phyloP scores from a whole-genome alignment of 352 stramenopile genomes.

The Phytophthora pisi region DNA sequence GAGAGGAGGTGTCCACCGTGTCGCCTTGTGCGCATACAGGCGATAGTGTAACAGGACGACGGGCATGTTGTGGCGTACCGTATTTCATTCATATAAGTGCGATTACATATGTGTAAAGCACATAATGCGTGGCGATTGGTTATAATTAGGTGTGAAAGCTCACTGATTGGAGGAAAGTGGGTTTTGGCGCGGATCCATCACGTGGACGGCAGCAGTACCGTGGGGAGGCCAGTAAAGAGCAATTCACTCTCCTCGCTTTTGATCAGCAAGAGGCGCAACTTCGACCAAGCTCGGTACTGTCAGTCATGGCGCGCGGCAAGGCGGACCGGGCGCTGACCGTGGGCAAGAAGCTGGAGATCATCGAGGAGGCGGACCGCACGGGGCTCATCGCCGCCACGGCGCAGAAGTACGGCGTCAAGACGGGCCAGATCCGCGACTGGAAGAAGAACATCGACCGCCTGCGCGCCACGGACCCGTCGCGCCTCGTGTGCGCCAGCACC shows the following conservation, averaged over 20 bases:
- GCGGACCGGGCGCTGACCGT: slow-evolving; percentile 80
- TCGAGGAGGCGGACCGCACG: slow-evolving; percentile 84
- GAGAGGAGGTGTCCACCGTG: slow-evolving; percentile 17
- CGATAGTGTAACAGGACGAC: background rate
- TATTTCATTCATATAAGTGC: slow-evolving; percentile 8
- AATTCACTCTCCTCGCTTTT: slow-evolving; percentile 36
- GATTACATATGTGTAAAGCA: too few species aligned
- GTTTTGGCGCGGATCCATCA: background rate
- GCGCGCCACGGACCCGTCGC: slow-evolving; percentile 75
- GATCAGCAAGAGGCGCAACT: slow-evolving; percentile 13
- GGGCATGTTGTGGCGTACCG: slow-evolving; percentile 6
- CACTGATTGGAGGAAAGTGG: slow-evolving; percentile 6
- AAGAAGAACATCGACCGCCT: slow-evolving; percentile 87
- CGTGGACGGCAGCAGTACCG: slow-evolving; percentile 25
- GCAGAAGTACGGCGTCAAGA: slow-evolving; percentile 89
- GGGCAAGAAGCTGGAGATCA: slow-evolving; percentile 91
- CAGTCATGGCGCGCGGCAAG: slow-evolving; percentile 82
- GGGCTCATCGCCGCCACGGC: slow-evolving; percentile 76
- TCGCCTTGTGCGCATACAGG: slow-evolving; percentile 32
- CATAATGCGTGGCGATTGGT: background rate
- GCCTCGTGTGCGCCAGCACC: slow-evolving; percentile 81
- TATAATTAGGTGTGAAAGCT: background rate
- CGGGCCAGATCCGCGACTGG: slow-evolving; percentile 87
- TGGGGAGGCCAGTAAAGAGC: slow-evolving; percentile 49
- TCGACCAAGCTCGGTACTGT: too few species aligned